Evolutionary conservation across 345 rosid species (phyloP), one percentile per base, ranked within the genome.

Genomic region (Ailanthus altissimus): DNA sequence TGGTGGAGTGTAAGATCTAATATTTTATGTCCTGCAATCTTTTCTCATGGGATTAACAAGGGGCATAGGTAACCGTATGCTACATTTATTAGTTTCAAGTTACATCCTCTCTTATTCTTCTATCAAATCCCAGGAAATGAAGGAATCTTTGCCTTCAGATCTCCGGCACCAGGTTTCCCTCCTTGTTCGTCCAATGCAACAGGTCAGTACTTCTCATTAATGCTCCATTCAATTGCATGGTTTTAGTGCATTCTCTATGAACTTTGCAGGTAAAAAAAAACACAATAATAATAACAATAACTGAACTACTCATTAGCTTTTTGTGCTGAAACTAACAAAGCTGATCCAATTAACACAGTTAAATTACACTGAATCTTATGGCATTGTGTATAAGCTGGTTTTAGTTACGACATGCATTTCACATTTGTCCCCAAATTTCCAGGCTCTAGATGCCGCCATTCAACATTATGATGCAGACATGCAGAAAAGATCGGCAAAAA

Each of bases 161-260:
- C 85, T 87, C 70, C 89, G 94, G 56, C 94, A 96, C 82, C 95
- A 89, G 82, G 90, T 93, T 82, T 90, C 99, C 61, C 92, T 90
- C 75, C 91, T 93, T 59, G 88, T 93, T 85, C 94, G 98, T 47
- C 97, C 95, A 46, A 89, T 96, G 99, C 95, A 92, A 71, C 97
- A 91, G 97, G 99, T 93, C 68, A 82, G 77, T n/a, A 58, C 50
- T 73, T 62, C n/a, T 32, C 2, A 1, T 32, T 32, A 32, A 32
- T 32, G 14, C 67, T 76, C 67, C 28, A 8, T 54, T 42, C 10
- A 25, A 8, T 53, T 12, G 49, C 62, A 45, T 11, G 4, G 12
- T 25, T 13, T 43, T 9, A 45, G 47, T 26, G 8, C 4, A 51
- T n/a, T 69, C 38, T 23, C 38, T 26, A 36, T 40, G 10, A 40